Evolutionary conservation across 2,329 filamentous ascomycete species (phyloP).

Genomic region (Cladosporium sp.): DNA sequence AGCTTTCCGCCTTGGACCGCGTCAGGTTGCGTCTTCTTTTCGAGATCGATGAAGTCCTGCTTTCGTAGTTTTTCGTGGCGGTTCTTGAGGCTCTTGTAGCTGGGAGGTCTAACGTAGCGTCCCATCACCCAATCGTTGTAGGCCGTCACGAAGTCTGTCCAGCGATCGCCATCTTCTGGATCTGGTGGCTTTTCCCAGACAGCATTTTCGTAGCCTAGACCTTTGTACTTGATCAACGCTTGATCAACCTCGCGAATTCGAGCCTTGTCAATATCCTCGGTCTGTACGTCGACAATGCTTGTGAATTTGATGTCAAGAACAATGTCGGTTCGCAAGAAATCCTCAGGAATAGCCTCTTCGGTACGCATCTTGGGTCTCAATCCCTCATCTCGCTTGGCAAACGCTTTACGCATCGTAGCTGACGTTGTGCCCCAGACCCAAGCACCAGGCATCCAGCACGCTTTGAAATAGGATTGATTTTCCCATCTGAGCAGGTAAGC

Average conservation of each 20-base stretch:
- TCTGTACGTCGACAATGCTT: conserved; percentile 53
- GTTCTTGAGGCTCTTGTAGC: conserved; percentile 54
- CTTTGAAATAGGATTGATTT: conserved; percentile 72
- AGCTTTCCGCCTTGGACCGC: conserved; percentile 72
- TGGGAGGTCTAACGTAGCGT: conserved; percentile 63
- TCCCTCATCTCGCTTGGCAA: conserved; percentile 65
- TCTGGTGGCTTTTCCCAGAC: conserved; percentile 83
- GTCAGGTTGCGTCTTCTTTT: conserved; percentile 67
- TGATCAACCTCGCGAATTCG: conserved; percentile 68
- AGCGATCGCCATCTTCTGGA: conserved; percentile 61
- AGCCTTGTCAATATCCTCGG: conserved; percentile 65
- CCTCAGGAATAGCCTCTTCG: conserved; percentile 80
- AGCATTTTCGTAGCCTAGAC: conserved; percentile 81
- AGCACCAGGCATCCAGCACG: conserved; percentile 79
- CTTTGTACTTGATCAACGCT: conserved; percentile 86
- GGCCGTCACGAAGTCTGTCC: conserved; percentile 74
- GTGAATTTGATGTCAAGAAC: conserved; percentile 76
- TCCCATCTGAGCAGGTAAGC: conserved; percentile 94
- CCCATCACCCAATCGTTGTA: conserved; percentile 84
- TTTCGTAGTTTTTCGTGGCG: conserved; percentile 65
- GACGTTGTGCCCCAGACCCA: conserved; percentile 77
- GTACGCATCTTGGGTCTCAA: conserved; percentile 63
- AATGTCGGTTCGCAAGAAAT: conserved; percentile 80
- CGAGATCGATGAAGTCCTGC: conserved; percentile 54
- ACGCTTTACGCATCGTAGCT: conserved; percentile 64